Evolutionary conservation across 2,329 filamentous ascomycete species (phyloP), one percentile per base, ranked within the genome.

Genomic region (Beauveria pseudobassiana): DNA sequence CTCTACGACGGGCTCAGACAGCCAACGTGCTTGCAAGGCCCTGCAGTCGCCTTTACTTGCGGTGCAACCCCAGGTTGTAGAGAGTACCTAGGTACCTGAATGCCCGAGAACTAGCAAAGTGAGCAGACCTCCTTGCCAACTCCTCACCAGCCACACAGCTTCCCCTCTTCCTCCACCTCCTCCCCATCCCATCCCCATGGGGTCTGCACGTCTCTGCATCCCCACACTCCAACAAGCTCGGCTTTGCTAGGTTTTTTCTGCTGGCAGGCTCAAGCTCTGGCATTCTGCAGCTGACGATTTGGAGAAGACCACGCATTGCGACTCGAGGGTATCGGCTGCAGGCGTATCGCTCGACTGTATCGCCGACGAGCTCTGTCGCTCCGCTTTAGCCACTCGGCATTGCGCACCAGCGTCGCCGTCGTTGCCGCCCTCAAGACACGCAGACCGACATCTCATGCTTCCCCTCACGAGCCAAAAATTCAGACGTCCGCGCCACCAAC

Each of bases 201-300:
- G 58, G 58, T 60, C 58, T 60, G 58, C 50, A 60, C 40, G 26
- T 54, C 58, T 60, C 38, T 59, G 20, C 38, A 53, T 51, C 49
- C 58, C 58, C 58, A 60, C 58, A 60, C 58, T 60, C 58, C 49
- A 60, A 60, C 57, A 60, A 60, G 40, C 58, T 54, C 58, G 50
- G 58, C 58, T 60, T 34, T 60, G n/a, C 50, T 48, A 53, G n/a
- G 22, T 24, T 48, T 60, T 48, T 60, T 54, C 3, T 10, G 40
- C 34, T 40, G 42, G 40, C 38, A 24, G 26, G 49, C 14, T 60
- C 57, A 12, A n/a, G 26, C 48, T 43, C 57, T 34, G 49, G 24
- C 24, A 3, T 52, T 8, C 38, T 52, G 49, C 38, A 53, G 40
- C 57, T 34, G 45, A 45, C 57, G 49, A 60, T 60, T 60, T 60